A percentile compares a stretch with the other conserved stretches of the same genome.
Conservation (phyloP, 2,329 filamentous ascomycete genomes). For the Gremmenia infestans region DNA sequence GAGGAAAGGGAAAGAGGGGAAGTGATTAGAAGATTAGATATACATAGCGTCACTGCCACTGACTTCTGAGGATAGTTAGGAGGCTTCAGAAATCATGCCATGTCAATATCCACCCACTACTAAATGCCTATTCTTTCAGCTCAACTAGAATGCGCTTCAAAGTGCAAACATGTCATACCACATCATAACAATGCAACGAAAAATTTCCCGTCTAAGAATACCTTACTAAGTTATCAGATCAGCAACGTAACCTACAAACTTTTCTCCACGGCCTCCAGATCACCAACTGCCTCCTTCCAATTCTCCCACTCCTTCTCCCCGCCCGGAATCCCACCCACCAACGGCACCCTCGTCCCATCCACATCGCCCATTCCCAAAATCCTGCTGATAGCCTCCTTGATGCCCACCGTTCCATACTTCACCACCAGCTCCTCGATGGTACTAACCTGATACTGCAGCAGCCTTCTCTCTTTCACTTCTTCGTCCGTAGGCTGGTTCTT, state of each 20-base stretch:
- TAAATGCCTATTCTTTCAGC: too few relatives aligned
- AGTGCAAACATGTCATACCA: too few relatives aligned
- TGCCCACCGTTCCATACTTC: constrained; percentile 55
- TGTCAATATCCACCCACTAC: too few relatives aligned
- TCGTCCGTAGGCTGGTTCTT: constrained; percentile 36
- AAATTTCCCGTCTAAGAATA: not conserved
- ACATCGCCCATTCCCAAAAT: constrained; percentile 54
- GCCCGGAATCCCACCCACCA: constrained; percentile 53
- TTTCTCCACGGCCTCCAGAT: constrained; percentile 29
- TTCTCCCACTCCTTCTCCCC: constrained; percentile 42
- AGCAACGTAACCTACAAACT: constrained; percentile 15
- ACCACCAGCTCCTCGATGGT: constrained; percentile 58
- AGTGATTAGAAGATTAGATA: too few relatives aligned
- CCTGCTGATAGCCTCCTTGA: constrained; percentile 58
- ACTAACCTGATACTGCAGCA: constrained; percentile 57
- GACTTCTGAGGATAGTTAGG: too few relatives aligned
- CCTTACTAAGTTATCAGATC: not conserved
- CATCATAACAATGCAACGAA: not conserved
- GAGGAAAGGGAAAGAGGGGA: too few relatives aligned
- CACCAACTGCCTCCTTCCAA: constrained; percentile 36
- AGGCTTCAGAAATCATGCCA: too few relatives aligned
- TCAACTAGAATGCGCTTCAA: too few relatives aligned
- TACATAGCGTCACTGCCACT: too few relatives aligned
- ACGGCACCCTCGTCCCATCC: constrained; percentile 55
- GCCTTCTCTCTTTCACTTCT: constrained; percentile 44